Evolutionary conservation across 306 rosid species (phyloP), one percentile per base, ranked within the genome.

Genomic region (Hippophae rhamnoides): DNA sequence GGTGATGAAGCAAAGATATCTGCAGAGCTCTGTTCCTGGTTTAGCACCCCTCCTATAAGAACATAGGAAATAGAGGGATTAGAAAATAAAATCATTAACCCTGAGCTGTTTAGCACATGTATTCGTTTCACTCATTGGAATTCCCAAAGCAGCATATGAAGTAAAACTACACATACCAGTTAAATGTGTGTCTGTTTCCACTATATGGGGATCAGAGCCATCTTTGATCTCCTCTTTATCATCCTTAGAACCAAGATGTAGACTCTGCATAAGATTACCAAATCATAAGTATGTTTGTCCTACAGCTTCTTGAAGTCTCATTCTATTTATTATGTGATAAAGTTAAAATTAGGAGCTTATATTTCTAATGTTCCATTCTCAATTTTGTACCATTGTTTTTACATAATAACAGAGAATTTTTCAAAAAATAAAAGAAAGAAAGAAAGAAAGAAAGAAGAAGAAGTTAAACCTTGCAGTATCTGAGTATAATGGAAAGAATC

Each of bases 231-330:
- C 76, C 52, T 63, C 68, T 48, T 53, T 60, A 18, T 59, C 65
- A 57, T 73, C 61, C 74, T 64, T 72, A 54, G 41, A 72, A 43
- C 56, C 63, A 26, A 43, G 40, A 41, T 13, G 41, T 41, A n/a
- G 64, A 18, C 61, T 47, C 87, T 85, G 78, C 57, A 69, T 48
- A 72, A 13, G 55, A 63, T 72, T 18, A 26, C 54, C 7, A 56
- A 60, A 41, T 54, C 14, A 8, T 56, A 46, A 44, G 13, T 13
- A 1, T 44, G 50, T 44, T 53, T 13, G 43, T 18, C 44, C 7
- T 56, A 41, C 57, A 41, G 3, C 52, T 31, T 31, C 38, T 31
- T 31, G 3, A 31, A 31, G 4, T 31, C 38, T 31, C 38, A 4
- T 31, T 31, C 38, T 31, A 31, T 31, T 31, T 31, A 31, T 31